Base-by-base conservation (phyloP, 208 protist species). In the Sergeia podlipaevii region DNA sequence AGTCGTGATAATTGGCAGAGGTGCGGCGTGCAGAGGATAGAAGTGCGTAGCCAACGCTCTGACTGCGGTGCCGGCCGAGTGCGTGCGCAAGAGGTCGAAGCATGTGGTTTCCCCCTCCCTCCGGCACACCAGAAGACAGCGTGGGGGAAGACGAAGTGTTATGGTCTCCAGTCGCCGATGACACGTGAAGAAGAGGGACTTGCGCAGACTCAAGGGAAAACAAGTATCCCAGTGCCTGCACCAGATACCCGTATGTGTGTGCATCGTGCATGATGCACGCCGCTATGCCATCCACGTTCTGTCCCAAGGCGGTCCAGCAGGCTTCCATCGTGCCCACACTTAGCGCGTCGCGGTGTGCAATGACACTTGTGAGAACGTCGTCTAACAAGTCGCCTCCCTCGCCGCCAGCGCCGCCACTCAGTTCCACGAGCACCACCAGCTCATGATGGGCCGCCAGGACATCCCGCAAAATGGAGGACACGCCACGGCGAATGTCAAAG, bases 191-290 rank as follows among this genome's bases (percentile, higher is more conserved):
- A 18, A 83, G 47, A 7, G 70, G 74, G 43, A 85, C 61, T 32
- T 71, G 64, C 4, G 71, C 57, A 5, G 76, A 47, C 24, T 90
- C 74, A 1, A 57, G 34, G 0, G 62, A 44, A 45, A 88, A 90
- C 21, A 75, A 60, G 36, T 85, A 89, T 13, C 61, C 43, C 17
- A 88, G 49, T 4, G 56, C 70, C 34, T 80, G 64, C 13, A 90
- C 32, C 1, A 93, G 48, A 58, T 85, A 89, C 30, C 66, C 59
- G 62, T 85, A 88, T 53, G 86, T 77, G 20, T 70, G 50, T 18
- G 70, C 65, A 8, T 45, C 65, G 18, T 34, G 60, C 42, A 79
- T 61, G 15, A 93, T 32, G 24, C 55, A n/a, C 1, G 63, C 68
- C n/a, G 70, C 85, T 54, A 93, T 82, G 41, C 68, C 63, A 28